Conservation (phyloP, 2,329 filamentous ascomycete genomes). For the Colletotrichum sp. region DNA sequence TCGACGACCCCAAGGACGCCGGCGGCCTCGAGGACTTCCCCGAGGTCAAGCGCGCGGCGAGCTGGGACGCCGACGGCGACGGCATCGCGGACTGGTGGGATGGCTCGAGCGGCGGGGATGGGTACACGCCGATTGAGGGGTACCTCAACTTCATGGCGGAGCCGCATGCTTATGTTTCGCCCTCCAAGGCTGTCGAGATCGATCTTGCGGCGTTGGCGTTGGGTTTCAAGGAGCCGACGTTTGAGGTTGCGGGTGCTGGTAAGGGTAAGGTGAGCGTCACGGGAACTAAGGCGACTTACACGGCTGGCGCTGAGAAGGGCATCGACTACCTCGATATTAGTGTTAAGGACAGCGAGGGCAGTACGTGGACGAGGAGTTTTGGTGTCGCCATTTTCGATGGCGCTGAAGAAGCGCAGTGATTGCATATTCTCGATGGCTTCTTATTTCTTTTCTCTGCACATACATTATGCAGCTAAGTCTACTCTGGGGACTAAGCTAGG, state of each 20-base stretch:
- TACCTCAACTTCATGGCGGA: constrained; percentile 40
- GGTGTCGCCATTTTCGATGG: constrained; percentile 23
- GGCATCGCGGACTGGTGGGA: constrained; percentile 41
- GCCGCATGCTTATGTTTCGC: constrained; percentile 33
- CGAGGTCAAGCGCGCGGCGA: constrained; percentile 23
- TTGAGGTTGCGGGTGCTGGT: constrained; percentile 3
- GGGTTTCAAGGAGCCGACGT: constrained; percentile 24
- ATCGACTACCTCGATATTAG: constrained; percentile 22
- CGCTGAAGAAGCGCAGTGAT: neutral
- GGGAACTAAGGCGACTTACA: constrained; percentile 18
- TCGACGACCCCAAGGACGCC: constrained; percentile 35
- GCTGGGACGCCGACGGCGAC: constrained; percentile 37
- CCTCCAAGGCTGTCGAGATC: constrained; percentile 26
- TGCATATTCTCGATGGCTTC: neutral
- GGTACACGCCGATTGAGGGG: constrained; percentile 35
- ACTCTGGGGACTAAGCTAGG: accelerated
- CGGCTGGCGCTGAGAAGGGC: constrained; percentile 16
- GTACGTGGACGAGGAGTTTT: constrained; percentile 23
- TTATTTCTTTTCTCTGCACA: accelerated
- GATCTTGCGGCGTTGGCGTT: constrained; percentile 28
- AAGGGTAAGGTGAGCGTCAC: constrained; percentile 23
- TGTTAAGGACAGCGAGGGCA: constrained; percentile 24
- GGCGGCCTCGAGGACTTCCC: constrained; percentile 38
- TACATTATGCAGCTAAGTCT: neutral
- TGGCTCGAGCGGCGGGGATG: constrained; percentile 33